Conservation (phyloP, 176 grass and related monocot genomes). For the Lolium multiflorum region DNA sequence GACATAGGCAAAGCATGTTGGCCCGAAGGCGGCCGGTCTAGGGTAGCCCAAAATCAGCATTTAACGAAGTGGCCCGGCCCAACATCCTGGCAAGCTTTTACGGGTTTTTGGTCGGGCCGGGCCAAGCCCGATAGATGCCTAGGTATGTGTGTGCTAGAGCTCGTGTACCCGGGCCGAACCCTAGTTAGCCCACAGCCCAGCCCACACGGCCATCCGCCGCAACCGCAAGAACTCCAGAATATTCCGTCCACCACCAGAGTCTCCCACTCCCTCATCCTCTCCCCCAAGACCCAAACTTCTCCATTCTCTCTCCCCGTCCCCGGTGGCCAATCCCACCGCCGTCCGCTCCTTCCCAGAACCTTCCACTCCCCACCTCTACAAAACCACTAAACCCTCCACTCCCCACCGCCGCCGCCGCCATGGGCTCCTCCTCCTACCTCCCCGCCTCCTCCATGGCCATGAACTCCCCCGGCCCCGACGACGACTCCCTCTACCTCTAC, state of each 20-base stretch:
- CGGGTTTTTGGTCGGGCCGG: no score
- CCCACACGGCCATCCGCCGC: neutral
- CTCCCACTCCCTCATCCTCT: neutral
- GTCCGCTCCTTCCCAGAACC: slow-evolving; percentile 37
- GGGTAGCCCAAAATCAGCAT: no score
- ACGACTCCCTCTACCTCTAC: slow-evolving; percentile 37
- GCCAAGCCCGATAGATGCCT: no score
- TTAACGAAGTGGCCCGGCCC: no score
- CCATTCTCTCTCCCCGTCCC: neutral
- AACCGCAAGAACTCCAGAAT: neutral
- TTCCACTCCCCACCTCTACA: slow-evolving; percentile 34
- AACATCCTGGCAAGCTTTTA: no score
- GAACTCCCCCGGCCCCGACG: slow-evolving; percentile 11
- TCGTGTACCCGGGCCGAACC: neutral
- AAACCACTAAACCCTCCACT: slow-evolving; percentile 3
- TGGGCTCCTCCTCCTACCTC: slow-evolving; percentile 57
- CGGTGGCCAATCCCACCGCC: neutral
- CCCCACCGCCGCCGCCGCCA: slow-evolving; percentile 15
- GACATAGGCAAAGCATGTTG: no score
- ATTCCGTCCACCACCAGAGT: neutral
- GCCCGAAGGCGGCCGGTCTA: no score
- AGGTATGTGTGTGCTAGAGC: no score
- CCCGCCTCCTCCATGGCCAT: slow-evolving; percentile 47
- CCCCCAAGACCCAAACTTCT: neutral
- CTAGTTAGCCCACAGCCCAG: neutral